These are phyloP conservation scores for Rhynchospora pubera DNA, from an alignment of 176 grass and related monocot species.

Conservation along the genomic window DNA sequence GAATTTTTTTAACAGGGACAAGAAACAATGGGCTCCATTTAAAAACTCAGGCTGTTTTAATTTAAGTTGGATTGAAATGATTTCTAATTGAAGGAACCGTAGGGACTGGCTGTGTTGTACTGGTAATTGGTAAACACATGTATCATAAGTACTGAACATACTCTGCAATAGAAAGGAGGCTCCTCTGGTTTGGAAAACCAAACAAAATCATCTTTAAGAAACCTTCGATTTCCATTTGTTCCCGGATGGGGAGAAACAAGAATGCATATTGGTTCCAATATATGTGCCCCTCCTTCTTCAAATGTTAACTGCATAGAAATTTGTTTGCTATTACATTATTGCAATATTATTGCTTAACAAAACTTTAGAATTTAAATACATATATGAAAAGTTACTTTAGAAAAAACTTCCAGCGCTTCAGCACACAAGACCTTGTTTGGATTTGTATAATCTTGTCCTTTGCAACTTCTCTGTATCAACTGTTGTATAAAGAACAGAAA, in stretches of 20 bases:
- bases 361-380: neutral
- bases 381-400: conserved; percentile 4
- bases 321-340: neutral
- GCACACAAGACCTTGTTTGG: conserved; percentile 16
- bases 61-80: neutral
- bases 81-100: neutral
- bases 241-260: neutral
- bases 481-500: neutral
- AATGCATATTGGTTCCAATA: conserved; percentile 27
- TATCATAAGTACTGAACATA: neutral
- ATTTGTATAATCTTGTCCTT: conserved; percentile 27
- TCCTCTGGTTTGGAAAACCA: neutral
- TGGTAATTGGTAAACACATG: neutral
- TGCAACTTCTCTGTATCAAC: conserved; percentile 22
- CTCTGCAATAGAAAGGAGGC: conserved; percentile 27
- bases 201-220: conserved; percentile 7
- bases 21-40: too few species aligned
- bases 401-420: neutral
- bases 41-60: neutral
- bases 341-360: neutral
- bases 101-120: neutral
- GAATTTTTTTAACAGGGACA: too few species aligned
- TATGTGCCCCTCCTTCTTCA: neutral
- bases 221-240: neutral
- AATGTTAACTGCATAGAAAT: neutral